Base-by-base conservation (phyloP, 768 basidiomycete species). In the Trametes cinnabarina region DNA sequence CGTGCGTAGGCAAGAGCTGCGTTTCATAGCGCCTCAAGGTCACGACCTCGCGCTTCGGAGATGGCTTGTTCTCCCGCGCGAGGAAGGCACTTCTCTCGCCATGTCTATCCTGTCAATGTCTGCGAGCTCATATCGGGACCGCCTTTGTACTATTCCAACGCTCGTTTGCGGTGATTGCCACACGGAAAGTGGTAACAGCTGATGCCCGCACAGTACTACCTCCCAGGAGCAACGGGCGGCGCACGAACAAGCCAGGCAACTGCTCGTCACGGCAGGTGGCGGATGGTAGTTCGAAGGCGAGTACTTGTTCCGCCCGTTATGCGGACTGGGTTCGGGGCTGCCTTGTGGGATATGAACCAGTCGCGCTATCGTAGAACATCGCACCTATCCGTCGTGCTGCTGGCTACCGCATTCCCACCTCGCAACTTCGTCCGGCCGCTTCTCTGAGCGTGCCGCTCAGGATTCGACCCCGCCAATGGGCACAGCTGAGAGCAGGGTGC, bases 341-440 rank as follows among this genome's bases (percentile, higher is more conserved):
- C 14, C 19, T 20, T 37, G 46, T 25, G 41, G 22, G 51, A 48
- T 42, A 40, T 53, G 51, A 48, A 53, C 35, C n/a, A 17, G 26
- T 19, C 32, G 47, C 40, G 41, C 46, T 58, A 58, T 58, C 57
- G 51, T 23, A 40, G 51, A 17, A 32, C 58, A 53, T 48, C 51
- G 47, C 47, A 23, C 57, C 39, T 39, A 28, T 17, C 49, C 42
- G 20, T 17, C 47, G 15, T 17, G 39, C 46, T 17, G 37, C 22
- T 34, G 25, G 28, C 46, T n/a, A 22, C 25, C 42, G 26, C 37
- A n/a, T 53, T 59, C 58, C 47, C 58, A 59, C 58, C 46, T 55
- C 37, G 28, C 46, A 34, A 48, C 42, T 59, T 47, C 51, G 39
- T 48, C 58, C 58, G 58, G 25, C 25, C 39, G 51, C 58, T 59